Conservation (phyloP, 805 yeast species). For the Metschnikowia noctiluminum region DNA sequence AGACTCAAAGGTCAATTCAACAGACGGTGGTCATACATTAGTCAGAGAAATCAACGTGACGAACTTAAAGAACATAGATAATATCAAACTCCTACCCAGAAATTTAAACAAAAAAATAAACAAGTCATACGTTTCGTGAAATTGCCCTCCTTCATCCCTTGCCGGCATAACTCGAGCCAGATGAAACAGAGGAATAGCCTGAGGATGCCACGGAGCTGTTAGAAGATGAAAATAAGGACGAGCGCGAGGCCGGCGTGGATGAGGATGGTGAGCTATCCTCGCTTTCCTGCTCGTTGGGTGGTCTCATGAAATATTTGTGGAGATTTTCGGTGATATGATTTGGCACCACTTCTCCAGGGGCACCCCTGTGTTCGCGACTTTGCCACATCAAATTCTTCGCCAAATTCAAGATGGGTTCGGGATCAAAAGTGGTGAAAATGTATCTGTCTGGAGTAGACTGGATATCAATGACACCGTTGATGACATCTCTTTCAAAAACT, state of each 20-base stretch:
- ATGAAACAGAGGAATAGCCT: conserved; percentile 2
- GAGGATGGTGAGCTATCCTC: conserved; percentile 5
- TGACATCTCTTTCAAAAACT: conserved; percentile 50
- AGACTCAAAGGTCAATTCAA: too few species aligned
- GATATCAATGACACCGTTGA: conserved; percentile 46
- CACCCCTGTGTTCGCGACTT: conserved; percentile 6
- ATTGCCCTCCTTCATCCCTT: not conserved
- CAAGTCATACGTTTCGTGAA: conserved; percentile 2
- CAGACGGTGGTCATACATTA: not conserved
- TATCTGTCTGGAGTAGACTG: conserved; percentile 17
- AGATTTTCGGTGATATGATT: conserved; percentile 16
- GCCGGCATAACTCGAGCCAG: conserved; percentile 1
- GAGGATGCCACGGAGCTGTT: conserved; percentile 5
- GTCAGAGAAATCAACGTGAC: not conserved
- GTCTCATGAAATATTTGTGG: conserved; percentile 11
- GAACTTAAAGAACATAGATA: not conserved
- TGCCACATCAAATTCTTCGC: conserved; percentile 10
- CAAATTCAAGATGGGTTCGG: conserved; percentile 8
- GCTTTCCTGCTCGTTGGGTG: conserved; percentile 6
- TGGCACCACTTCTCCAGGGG: conserved; percentile 9
- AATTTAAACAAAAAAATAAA: conserved; percentile 1
- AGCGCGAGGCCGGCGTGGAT: conserved; percentile 6
- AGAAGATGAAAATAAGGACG: conserved; percentile 9
- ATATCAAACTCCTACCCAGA: not conserved
- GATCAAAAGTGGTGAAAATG: conserved; percentile 17